A percentile compares a stretch with the other conserved stretches of the same genome.
Evolutionary conservation across 495 filamentous ascomycete species (phyloP).

Genomic region (Penicillium salamii): DNA sequence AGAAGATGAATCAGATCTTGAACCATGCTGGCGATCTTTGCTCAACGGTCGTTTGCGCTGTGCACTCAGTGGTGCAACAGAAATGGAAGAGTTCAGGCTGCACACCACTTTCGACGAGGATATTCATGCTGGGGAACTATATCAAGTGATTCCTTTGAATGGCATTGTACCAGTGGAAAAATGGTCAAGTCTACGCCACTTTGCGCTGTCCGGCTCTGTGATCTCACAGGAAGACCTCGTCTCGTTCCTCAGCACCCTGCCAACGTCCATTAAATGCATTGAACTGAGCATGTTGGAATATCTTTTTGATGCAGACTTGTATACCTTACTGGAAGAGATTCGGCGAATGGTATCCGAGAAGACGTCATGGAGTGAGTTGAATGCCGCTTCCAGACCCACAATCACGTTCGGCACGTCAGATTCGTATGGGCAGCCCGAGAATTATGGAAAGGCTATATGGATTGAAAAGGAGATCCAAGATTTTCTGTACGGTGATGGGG

Average conservation of each 20-base stretch:
- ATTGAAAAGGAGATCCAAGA: neutral
- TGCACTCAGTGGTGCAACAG: conserved; percentile 7
- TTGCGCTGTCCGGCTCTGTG: conserved; percentile 23
- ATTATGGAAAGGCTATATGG: neutral
- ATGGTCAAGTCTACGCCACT: conserved; percentile 23
- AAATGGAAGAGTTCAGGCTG: conserved; percentile 12
- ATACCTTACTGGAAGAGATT: conserved; percentile 9
- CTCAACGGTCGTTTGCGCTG: conserved; percentile 5
- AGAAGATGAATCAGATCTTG: neutral
- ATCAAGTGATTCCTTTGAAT: conserved; percentile 10
- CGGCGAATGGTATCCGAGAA: conserved; percentile 10
- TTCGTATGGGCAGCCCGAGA: too few relatives aligned
- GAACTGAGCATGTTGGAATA: conserved; percentile 15
- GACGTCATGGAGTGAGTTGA: conserved; percentile 7
- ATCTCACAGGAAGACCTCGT: conserved; percentile 16
- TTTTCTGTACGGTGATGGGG: neutral
- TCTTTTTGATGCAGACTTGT: conserved; percentile 8
- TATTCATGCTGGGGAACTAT: neutral
- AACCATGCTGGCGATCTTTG: conserved; percentile 9
- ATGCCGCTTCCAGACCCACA: conserved; percentile 2
- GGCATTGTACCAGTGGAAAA: conserved; percentile 19
- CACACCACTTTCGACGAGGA: conserved; percentile 1
- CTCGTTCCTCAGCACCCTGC: conserved; percentile 12
- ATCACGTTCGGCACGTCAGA: neutral
- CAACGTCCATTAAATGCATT: conserved; percentile 10